These are phyloP conservation scores for Przewalskia tangutica DNA, from an alignment of 257 asterid species.

Conservation along the genomic window DNA sequence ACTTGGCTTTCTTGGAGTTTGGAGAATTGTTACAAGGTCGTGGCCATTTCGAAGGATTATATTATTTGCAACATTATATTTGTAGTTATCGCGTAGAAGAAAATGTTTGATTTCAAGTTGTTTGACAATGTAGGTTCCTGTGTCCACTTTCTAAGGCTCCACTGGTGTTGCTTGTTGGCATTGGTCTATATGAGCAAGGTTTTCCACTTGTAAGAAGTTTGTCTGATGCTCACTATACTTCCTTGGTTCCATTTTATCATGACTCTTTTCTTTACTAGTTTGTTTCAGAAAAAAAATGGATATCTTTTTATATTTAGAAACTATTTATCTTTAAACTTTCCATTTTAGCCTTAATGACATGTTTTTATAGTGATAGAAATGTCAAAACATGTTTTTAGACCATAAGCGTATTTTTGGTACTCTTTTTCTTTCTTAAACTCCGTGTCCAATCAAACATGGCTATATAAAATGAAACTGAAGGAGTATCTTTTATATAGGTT, in stretches of 20 bases:
- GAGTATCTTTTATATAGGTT: not conserved
- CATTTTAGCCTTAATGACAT: not conserved
- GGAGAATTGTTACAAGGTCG: constrained; percentile 83
- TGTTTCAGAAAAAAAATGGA: not conserved
- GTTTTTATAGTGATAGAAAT: not conserved
- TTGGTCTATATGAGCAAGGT: constrained; percentile 78
- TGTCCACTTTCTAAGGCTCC: constrained; percentile 91
- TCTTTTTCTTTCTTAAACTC: not conserved
- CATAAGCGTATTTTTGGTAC: not conserved
- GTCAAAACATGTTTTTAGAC: not conserved
- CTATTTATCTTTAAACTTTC: not conserved
- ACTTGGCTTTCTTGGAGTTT: constrained; percentile 70
- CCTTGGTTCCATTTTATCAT: not conserved
- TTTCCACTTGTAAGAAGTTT: constrained; percentile 61
- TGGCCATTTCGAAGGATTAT: not conserved
- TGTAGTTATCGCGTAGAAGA: not conserved
- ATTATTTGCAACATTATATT: not conserved
- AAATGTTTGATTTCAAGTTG: not conserved
- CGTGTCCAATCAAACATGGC: not conserved
- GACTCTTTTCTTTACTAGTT: not conserved
- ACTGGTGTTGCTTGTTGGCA: constrained; percentile 68
- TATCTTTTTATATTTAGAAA: not conserved
- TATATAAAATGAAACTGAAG: not conserved
- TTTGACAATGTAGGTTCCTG: constrained; percentile 43
- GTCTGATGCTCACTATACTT: not conserved